These are phyloP conservation scores for Aspergillus uvarum DNA, from an alignment of 2,329 filamentous ascomycete species.

Conservation along the genomic window DNA sequence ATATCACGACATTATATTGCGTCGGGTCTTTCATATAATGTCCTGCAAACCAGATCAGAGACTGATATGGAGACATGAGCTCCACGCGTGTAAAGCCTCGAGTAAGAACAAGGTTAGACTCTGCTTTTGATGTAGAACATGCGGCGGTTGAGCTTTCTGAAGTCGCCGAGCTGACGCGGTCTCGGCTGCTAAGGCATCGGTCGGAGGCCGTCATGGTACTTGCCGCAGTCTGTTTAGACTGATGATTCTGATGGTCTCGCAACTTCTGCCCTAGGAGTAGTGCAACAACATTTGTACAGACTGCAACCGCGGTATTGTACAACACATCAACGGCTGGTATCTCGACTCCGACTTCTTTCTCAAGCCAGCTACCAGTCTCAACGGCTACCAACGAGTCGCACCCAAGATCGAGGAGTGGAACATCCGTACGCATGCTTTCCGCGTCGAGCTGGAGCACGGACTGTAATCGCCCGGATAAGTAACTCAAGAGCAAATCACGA, in stretches of 20 bases:
- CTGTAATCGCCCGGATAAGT: too few relatives aligned
- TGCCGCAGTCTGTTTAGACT: too few relatives aligned
- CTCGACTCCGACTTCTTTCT: background rate
- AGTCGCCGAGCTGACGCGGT: background rate
- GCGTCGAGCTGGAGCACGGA: too few relatives aligned
- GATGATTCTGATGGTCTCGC: too few relatives aligned
- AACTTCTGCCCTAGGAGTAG: too few relatives aligned
- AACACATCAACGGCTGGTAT: background rate
- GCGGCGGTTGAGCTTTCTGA: background rate
- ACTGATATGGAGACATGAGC: slow-evolving; percentile 4
- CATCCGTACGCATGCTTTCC: background rate
- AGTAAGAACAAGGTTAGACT: background rate
- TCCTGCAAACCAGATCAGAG: slow-evolving; percentile 6
- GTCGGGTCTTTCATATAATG: slow-evolving; percentile 6
- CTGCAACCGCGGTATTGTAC: background rate
- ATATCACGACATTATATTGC: slow-evolving; percentile 2
- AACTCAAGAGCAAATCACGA: too few relatives aligned
- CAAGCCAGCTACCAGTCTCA: background rate
- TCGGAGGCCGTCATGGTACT: too few relatives aligned
- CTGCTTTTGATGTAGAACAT: background rate
- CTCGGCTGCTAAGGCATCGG: too few relatives aligned
- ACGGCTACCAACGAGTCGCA: background rate
- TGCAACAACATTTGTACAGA: background rate
- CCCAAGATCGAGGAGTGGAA: background rate
- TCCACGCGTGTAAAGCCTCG: background rate